These are phyloP conservation scores for Arthrobotrys sphaeroides DNA, from an alignment of 2,329 filamentous ascomycete genomes.

Conservation along the genomic window DNA sequence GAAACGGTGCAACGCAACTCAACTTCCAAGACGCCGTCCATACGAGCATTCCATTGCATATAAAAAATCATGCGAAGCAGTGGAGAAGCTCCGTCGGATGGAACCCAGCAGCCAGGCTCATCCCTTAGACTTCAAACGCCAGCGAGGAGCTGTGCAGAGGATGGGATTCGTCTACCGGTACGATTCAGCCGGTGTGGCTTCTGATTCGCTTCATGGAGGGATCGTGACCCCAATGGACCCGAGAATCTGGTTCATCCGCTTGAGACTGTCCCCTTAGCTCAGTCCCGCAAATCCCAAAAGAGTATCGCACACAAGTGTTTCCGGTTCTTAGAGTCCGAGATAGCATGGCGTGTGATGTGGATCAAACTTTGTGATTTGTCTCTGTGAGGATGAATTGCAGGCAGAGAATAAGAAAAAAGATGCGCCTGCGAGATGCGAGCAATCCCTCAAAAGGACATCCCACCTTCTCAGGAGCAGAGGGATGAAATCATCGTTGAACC, in stretches of 20 bases:
- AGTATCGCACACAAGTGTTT: constrained; percentile 53
- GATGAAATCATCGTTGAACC: constrained; percentile 30
- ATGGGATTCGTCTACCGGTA: constrained; percentile 40
- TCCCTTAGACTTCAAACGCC: neutral
- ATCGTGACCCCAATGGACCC: constrained; percentile 54
- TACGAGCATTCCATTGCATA: constrained; percentile 37
- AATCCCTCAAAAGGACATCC: constrained; percentile 39
- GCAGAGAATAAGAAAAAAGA: constrained; percentile 45
- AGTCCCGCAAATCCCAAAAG: constrained; percentile 54
- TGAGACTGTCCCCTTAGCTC: constrained; percentile 49
- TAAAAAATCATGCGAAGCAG: constrained; percentile 23
- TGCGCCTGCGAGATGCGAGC: constrained; percentile 25
- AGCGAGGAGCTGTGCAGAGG: constrained; percentile 32
- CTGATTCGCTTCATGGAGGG: constrained; percentile 52
- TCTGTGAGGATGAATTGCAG: constrained; percentile 52
- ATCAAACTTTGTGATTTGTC: constrained; percentile 54
- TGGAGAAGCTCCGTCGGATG: neutral
- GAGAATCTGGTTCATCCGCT: constrained; percentile 54
- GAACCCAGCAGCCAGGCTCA: constrained; percentile 18
- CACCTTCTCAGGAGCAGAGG: constrained; percentile 31
- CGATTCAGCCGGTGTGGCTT: constrained; percentile 52
- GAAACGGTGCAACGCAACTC: constrained; percentile 52
- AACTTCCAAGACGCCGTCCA: constrained; percentile 32
- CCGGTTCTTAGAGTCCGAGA: constrained; percentile 53
- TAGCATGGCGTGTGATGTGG: constrained; percentile 54